These are phyloP conservation scores for Saturnispora besseyi DNA, from an alignment of 805 yeast species.

Conservation along the genomic window DNA sequence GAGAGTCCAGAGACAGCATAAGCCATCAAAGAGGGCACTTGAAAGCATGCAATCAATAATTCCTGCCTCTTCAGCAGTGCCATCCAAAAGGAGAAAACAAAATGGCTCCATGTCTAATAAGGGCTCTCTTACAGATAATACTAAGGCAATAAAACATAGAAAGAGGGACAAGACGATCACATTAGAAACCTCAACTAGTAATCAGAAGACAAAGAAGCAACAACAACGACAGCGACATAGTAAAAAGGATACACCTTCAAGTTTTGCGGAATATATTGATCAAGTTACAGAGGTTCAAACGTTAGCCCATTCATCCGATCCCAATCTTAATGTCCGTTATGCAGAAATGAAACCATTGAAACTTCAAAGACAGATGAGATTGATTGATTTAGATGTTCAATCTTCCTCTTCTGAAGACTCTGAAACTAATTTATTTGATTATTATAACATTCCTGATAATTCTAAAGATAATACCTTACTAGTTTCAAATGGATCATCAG, in stretches of 20 bases:
- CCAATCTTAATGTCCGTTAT: slow-evolving; percentile 5
- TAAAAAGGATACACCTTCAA: slow-evolving; percentile 17
- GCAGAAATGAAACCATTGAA: slow-evolving; percentile 15
- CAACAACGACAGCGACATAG: neutral
- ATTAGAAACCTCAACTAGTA: neutral
- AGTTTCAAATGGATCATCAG: neutral
- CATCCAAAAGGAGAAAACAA: neutral
- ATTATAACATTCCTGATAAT: slow-evolving; percentile 8
- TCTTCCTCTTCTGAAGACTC: slow-evolving; percentile 9
- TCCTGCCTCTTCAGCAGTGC: neutral
- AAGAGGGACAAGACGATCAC: neutral
- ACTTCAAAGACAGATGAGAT: slow-evolving; percentile 25
- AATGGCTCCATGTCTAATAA: neutral
- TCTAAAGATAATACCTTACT: slow-evolving; percentile 13
- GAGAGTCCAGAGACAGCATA: slow-evolving; percentile 1
- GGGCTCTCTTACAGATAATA: neutral
- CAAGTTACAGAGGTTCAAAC: slow-evolving; percentile 15
- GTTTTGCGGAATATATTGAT: slow-evolving; percentile 21
- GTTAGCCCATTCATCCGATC: slow-evolving; percentile 20
- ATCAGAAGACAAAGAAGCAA: neutral
- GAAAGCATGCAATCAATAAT: neutral
- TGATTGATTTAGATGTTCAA: slow-evolving; percentile 21
- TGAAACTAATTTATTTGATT: slow-evolving; percentile 15
- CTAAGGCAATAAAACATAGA: neutral
- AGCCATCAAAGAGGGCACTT: neutral